Percentiles rank a stretch among this genome's conserved stretches.
phyloP scores from a whole-genome alignment of 2,329 filamentous ascomycete species.

The Scedosporium apiospermum region DNA sequence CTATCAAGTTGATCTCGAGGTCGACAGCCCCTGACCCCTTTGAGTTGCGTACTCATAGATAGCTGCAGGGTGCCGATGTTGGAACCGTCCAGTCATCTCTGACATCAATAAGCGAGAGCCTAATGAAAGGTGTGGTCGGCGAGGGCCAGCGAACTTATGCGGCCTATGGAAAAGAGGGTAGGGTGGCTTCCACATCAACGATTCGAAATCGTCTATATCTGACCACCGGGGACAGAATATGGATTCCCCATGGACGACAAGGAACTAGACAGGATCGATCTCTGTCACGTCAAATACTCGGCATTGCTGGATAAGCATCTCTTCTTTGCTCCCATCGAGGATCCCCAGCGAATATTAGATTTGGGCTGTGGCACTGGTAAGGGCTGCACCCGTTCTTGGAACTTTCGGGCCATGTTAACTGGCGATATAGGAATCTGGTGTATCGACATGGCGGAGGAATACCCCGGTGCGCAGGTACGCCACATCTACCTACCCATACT shows the following conservation, averaged over 20 bases:
- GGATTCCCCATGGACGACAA: conserved; percentile 29
- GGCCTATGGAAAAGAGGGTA: conserved; percentile 24
- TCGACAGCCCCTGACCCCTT: too few relatives aligned
- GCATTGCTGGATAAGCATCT: conserved; percentile 13
- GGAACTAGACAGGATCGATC: conserved; percentile 30
- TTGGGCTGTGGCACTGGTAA: conserved; percentile 47
- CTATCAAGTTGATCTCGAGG: too few relatives aligned
- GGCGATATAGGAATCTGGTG: conserved; percentile 19
- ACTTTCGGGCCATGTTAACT: not conserved
- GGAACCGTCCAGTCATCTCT: conserved; percentile 15
- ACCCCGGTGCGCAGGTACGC: conserved; percentile 13
- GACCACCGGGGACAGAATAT: conserved; percentile 19
- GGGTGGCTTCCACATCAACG: not conserved
- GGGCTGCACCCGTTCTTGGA: conserved; percentile 33
- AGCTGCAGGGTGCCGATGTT: conserved; percentile 11
- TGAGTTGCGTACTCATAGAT: too few relatives aligned
- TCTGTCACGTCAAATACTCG: conserved; percentile 26
- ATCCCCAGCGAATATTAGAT: conserved; percentile 42
- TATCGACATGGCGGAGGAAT: conserved; percentile 29
- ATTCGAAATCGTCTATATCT: too few relatives aligned
- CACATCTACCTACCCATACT: too few relatives aligned
- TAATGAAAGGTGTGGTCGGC: conserved; percentile 15
- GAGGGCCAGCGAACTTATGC: conserved; percentile 24
- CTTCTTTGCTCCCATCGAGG: conserved; percentile 15
- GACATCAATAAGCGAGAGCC: conserved; percentile 18